Evolutionary conservation across 2,329 filamentous ascomycete species (phyloP), one percentile per base, ranked within the genome.

Genomic region (Sclerotinia subarctica): DNA sequence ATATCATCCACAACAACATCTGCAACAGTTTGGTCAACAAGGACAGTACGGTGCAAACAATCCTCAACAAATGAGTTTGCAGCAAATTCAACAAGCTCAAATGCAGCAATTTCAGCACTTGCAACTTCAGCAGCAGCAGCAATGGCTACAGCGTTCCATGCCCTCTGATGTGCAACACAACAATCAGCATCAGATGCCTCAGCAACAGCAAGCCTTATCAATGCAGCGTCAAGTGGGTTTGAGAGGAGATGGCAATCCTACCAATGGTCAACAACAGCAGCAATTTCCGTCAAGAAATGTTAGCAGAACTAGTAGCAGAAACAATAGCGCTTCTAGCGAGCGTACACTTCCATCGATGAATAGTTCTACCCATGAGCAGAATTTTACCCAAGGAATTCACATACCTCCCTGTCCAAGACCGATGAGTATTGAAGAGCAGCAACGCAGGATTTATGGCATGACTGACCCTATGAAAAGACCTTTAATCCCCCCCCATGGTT

Each of bases 401-500:
- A 38, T 46, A n/a, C 24, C 44, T n/a, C 49, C 63, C 8, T 19
- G 8, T 29, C 26, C 62, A 32, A 57, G 46, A 60, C 26, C 57
- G 17, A 26, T 54, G 15, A 29, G 57, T 49, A 32, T 53, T 38
- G 42, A 67, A 17, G 58, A 63, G 13, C 59, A 68, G 11, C 54
- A 26, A 26, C 17, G 83, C 82, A 6, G 83, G 80, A 6, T 57
- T 29, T 74, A 73, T 57, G 56, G 21, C 5, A 57, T 69, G 24
- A 68, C 69, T 11, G 70, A 68, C 42, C 66, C 66, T 26, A 66
- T 74, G 19, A 59, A 72, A 58, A 70, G 71, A 52, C 67, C 64
- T 29, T 71, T 81, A 8, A 74, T 84, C 44, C 82, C 81, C 56
- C 77, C 73, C 24, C 69, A 72, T 1, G 77, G 77, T 11, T 71